Evolutionary conservation across 1,139 yeast species (phyloP), one percentile per base, ranked within the genome.

Genomic region (Blastobotrys elegans): DNA sequence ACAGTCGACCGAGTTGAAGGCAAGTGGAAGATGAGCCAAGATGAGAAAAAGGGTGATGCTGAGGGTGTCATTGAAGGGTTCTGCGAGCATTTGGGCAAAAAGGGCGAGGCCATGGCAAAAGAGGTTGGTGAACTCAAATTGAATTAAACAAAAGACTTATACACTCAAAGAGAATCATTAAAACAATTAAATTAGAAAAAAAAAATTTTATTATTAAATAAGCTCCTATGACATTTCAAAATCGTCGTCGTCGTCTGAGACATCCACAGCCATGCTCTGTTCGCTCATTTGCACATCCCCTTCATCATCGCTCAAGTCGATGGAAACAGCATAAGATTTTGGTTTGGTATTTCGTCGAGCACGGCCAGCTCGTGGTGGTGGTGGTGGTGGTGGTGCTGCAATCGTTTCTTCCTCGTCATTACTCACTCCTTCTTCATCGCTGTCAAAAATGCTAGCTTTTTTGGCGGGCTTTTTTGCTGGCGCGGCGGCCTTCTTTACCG

Each of bases 21-120:
- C 48, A 80, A 81, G 63, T 79, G 72, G 66, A 82, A 82, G 62
- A 73, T 80, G 57, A 81, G 79, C 56, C 89, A 82, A 64, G 72
- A 72, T 20, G 70, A 65, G 68, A 60, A 64, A 17, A 57, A 54
- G 4, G 62, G 60, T 11, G 83, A 82, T 53, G 65, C 76, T 5
- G 66, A 71, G 7, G 86, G 87, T 1, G 80, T 80, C 1, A 59
- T 77, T 14, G 64, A 70, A 0, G 84, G 84, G 4, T 60, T 65
- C n/a, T n/a, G n/a, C n/a, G n/a, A n/a, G n/a, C n/a, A n/a, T n/a
- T n/a, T n/a, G n/a, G n/a, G n/a, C n/a, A n/a, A n/a, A n/a, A n/a
- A n/a, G n/a, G n/a, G n/a, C n/a, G n/a, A n/a, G n/a, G n/a, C n/a
- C n/a, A n/a, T n/a, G n/a, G n/a, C n/a, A n/a, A n/a, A n/a, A n/a